Evolutionary conservation across 164 flowering plant genomes (phyloP).

Genomic region (Berberis thunbergii): DNA sequence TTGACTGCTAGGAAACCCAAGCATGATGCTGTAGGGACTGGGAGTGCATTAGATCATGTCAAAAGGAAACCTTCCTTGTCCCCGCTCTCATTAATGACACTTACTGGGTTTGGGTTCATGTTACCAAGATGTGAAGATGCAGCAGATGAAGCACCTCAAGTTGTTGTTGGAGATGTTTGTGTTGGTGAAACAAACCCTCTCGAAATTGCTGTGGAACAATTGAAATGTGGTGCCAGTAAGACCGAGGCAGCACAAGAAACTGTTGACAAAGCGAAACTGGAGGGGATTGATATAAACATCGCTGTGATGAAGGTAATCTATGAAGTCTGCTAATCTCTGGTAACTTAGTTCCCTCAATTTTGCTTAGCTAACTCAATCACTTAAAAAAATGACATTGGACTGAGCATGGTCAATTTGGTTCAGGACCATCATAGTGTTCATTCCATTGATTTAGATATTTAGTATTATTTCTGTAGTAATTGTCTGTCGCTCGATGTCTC

Average conservation of each 20-base stretch:
- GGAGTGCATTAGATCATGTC: conserved; percentile 11
- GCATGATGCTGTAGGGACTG: conserved; percentile 21
- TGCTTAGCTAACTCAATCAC: neutral
- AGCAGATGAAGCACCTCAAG: conserved; percentile 17
- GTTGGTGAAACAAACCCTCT: conserved; percentile 69
- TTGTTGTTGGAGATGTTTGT: conserved; percentile 35
- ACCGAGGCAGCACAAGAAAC: conserved; percentile 88
- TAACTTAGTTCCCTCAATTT: neutral
- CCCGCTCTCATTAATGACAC: conserved; percentile 46
- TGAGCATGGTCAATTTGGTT: neutral
- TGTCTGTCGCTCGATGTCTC: no score
- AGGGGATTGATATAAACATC: conserved; percentile 78
- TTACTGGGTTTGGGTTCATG: conserved; percentile 42
- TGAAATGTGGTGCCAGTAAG: conserved; percentile 39
- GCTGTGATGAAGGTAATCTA: conserved; percentile 75
- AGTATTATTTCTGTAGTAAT: no score
- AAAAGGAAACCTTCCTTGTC: conserved; percentile 18
- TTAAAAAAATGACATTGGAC: neutral
- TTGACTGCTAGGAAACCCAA: conserved; percentile 15
- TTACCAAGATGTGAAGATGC: conserved; percentile 22
- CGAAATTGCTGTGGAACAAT: conserved; percentile 54
- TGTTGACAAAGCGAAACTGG: conserved; percentile 81
- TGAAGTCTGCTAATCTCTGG: neutral
- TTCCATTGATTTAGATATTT: no score
- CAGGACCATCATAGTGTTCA: no score